Conservation (phyloP, 2,329 filamentous ascomycete species). For the Helicocarpus griseus region DNA sequence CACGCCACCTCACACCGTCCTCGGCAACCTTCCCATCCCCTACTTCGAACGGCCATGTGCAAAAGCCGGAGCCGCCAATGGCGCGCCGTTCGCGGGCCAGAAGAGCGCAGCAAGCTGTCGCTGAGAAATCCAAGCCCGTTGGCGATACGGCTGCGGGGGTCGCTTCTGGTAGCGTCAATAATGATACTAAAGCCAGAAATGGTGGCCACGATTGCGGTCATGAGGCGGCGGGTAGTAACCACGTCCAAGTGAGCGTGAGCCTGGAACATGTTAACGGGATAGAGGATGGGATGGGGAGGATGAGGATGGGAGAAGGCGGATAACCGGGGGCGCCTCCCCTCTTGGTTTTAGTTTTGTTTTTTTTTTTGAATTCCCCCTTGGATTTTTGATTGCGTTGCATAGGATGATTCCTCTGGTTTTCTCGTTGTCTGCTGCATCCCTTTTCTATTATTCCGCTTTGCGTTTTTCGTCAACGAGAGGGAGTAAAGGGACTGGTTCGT, state of each 20-base stretch:
- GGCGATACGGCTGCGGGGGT: background rate
- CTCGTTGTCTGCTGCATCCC: background rate
- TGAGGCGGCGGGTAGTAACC: background rate
- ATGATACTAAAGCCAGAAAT: background rate
- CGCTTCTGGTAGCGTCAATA: background rate
- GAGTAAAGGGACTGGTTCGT: background rate
- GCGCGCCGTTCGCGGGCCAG: conserved; percentile 30
- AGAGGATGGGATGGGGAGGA: background rate
- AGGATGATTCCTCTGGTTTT: background rate
- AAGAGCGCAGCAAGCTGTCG: background rate
- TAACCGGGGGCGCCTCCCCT: background rate
- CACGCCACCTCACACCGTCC: background rate
- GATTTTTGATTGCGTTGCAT: background rate
- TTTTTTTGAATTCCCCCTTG: background rate
- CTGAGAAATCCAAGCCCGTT: background rate
- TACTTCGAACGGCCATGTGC: conserved; percentile 15
- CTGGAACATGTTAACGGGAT: background rate
- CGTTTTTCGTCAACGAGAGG: background rate
- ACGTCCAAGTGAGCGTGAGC: background rate
- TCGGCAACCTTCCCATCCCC: conserved; percentile 5
- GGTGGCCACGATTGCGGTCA: background rate
- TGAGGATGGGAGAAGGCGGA: background rate
- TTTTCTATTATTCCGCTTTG: background rate
- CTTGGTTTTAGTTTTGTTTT: background rate
- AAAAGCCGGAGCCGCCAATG: conserved; percentile 31